Evolutionary conservation across 2,329 filamentous ascomycete genomes (phyloP), one percentile per base, ranked within the genome.

Genomic region (Claviceps maximensis): DNA sequence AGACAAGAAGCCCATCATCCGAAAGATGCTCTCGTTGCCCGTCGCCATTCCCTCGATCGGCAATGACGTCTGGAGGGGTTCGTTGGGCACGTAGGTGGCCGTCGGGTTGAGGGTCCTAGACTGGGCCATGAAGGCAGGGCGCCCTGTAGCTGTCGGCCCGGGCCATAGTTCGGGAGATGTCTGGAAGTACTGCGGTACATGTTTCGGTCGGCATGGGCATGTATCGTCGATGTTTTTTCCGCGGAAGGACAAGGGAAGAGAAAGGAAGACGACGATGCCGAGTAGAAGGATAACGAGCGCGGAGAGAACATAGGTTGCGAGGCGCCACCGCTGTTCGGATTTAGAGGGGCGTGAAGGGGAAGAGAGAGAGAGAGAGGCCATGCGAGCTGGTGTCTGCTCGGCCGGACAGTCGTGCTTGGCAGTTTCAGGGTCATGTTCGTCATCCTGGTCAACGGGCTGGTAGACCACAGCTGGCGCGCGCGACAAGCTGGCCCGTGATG

Each of bases 141-240:
- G 71, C 15, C 86, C 86, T 1, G 85, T 89, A n/a, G 81, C 74
- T 4, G 82, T 87, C 40, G 83, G 83, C 1, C 84, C 84, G 65
- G 74, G 67, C 72, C 74, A 81, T 46, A 82, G 64, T 64, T 83
- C 72, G 3, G 80, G 79, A 25, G 70, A 72, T 0, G 80, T 84
- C 63, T 82, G 77, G 60, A 82, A 83, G 63, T 84, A 80, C 62
- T 83, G 77, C 25, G 81, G 80, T 47, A 82, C 73, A 42, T 72
- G 69, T 52, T 62, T 58, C 29, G 66, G 63, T 38, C 55, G 57
- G 50, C 66, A 67, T 44, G 64, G 63, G 53, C 67, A 67, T 10
- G 60, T 53, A 33, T 53, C 63, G 51, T 47, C 40, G 27, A 36
- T 29, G 53, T 57, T 54, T 17, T 29, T 52, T 15, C 48, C n/a